Evolutionary conservation across 2,329 filamentous ascomycete genomes (phyloP).

Genomic region (Colletotrichum costaricense): DNA sequence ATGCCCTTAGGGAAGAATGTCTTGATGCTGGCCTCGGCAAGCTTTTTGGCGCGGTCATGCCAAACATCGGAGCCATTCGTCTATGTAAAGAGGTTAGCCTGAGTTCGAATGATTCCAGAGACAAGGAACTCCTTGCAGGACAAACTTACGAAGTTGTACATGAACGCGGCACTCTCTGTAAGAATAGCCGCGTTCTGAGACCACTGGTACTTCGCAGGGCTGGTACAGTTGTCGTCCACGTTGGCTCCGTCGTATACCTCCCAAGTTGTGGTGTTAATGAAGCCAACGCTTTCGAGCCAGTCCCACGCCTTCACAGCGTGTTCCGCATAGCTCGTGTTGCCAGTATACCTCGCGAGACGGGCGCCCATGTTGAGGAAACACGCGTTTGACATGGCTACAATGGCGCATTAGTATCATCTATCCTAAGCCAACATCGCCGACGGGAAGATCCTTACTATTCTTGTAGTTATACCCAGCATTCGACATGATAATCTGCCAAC

Average conservation of each 20-base stretch:
- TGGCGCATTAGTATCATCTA: neutral
- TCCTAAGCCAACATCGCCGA: neutral
- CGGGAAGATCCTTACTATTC: constrained; percentile 48
- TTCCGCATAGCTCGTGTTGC: constrained; percentile 64
- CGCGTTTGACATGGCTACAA: constrained; percentile 55
- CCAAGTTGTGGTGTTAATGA: constrained; percentile 65
- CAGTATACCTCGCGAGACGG: constrained; percentile 71
- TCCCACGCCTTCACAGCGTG: constrained; percentile 68
- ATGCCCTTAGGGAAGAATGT: constrained; percentile 64
- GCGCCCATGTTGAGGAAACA: constrained; percentile 64
- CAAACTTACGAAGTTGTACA: constrained; percentile 63
- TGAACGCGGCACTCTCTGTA: constrained; percentile 64
- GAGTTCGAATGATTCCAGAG: constrained; percentile 31
- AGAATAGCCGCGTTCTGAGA: constrained; percentile 65
- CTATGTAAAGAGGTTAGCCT: constrained; percentile 51
- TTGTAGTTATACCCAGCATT: constrained; percentile 77
- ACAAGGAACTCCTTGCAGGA: too few relatives aligned
- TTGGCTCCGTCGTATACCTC: constrained; percentile 70
- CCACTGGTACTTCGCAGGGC: constrained; percentile 63
- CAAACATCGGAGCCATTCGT: constrained; percentile 25
- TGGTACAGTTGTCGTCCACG: constrained; percentile 61
- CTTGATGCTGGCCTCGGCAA: constrained; percentile 49
- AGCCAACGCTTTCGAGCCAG: constrained; percentile 62
- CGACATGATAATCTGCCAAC: constrained; percentile 74
- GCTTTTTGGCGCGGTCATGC: constrained; percentile 54